phyloP scores from a whole-genome alignment of 2,329 filamentous ascomycete genomes.

The Ophiobolus disseminans region DNA sequence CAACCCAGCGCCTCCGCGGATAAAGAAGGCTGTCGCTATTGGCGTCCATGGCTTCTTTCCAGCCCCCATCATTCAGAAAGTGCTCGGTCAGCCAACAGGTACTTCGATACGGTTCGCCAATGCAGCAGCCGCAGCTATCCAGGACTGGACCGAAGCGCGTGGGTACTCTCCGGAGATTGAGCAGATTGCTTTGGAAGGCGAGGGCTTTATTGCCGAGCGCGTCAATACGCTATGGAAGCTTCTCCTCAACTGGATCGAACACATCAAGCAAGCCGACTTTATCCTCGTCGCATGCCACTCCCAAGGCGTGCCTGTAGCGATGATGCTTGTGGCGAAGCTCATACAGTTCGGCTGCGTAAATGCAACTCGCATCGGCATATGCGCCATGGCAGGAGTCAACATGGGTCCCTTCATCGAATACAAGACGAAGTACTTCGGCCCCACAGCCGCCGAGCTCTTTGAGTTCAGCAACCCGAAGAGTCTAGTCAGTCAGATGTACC shows the following conservation, averaged over 20 bases:
- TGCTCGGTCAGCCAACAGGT: conserved; percentile 93
- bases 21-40: conserved; percentile 88
- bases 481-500: conserved; percentile 81
- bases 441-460: conserved; percentile 91
- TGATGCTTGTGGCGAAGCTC: conserved; percentile 91
- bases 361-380: conserved; percentile 76
- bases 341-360: conserved; percentile 88
- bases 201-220: conserved; percentile 87
- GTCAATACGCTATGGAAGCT: conserved; percentile 95
- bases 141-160: conserved; percentile 74
- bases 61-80: conserved; percentile 81
- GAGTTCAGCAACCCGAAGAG: conserved; percentile 87
- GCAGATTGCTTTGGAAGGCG: conserved; percentile 92
- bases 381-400: conserved; percentile 89
- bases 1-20: conserved; percentile 70
- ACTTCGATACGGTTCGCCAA: conserved; percentile 94
- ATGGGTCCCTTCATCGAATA: conserved; percentile 93
- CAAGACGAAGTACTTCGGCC: conserved; percentile 86
- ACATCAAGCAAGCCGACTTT: conserved; percentile 85
- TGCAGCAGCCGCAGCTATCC: conserved; percentile 82
- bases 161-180: conserved; percentile 83
- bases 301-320: conserved; percentile 90
- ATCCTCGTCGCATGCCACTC: conserved; percentile 93
- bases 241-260: conserved; percentile 91
- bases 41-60: conserved; percentile 96